Evolutionary conservation across 2,329 filamentous ascomycete genomes (phyloP), one percentile per base, ranked within the genome.

Genomic region (Xylariaceae sp.): DNA sequence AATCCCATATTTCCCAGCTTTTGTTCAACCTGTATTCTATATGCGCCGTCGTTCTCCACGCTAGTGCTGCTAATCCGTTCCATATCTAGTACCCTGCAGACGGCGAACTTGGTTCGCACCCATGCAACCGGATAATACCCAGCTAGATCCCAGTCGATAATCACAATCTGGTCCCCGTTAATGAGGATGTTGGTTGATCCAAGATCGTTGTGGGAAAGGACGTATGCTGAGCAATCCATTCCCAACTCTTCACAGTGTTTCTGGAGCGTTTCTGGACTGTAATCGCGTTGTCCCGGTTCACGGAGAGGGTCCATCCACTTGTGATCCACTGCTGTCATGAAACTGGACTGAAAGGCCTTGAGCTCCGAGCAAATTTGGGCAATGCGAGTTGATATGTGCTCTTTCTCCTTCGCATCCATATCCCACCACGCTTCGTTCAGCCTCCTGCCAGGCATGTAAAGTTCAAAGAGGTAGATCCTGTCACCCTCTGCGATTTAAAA

Each of bases 371-470:
- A 41, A 8, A 56, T 40, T 14, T 51, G 14, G 36, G 46, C 26
- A 29, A 60, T 17, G 14, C 52, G 56, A 43, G 24, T 46, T 17
- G 36, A 23, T 7, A 47, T 17, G 52, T 39, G 21, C 28, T 50
- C 52, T 29, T 46, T 56, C 29, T 51, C 24, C 9, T 40, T 17
- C 8, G 17, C 29, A 12, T 41, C 4, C 55, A 60, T 49, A 6
- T 50, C 53, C 39, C 58, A 54, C 58, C 61, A 62, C 7, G 44
- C 41, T 23, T 62, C 61, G n/a, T 57, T 52, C 34, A 62, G 55
- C 6, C 50, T 34, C 40, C 41, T 51, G 55, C 56, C 58, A 28
- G 44, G 37, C 21, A 60, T 57, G 17, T 48, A 45, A 29, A 33
- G 9, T 33, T 52, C 48, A 37, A 52, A 8, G 8, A 52, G 37